A percentile compares a stretch with the other conserved stretches of the same genome.
phyloP scores from a whole-genome alignment of 2,329 filamentous ascomycete species.

The Zasmidium citrigriseum region DNA sequence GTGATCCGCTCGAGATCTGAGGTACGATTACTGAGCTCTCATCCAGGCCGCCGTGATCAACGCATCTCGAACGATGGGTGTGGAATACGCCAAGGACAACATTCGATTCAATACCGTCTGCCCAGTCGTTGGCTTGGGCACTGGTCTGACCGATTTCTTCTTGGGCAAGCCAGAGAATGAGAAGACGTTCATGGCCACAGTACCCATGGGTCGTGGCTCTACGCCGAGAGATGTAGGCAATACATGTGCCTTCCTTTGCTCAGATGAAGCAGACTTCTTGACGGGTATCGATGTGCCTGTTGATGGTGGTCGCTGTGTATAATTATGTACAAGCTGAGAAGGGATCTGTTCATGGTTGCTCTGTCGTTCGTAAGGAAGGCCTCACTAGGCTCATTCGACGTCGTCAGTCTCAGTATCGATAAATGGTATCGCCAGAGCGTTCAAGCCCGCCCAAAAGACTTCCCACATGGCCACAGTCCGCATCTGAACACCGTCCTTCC shows the following conservation, averaged over 20 bases:
- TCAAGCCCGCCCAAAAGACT: conserved; percentile 1
- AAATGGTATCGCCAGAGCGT: neutral
- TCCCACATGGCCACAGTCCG: conserved; percentile 2
- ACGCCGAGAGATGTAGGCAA: conserved; percentile 69
- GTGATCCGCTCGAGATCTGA: neutral
- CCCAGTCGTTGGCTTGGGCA: conserved; percentile 35
- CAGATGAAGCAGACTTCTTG: conserved; percentile 70
- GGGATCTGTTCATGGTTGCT: neutral
- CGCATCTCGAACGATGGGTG: conserved; percentile 67
- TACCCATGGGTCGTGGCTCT: conserved; percentile 58
- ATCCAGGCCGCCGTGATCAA: conserved; percentile 55
- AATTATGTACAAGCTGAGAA: conserved; percentile 21
- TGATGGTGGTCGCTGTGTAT: conserved; percentile 54
- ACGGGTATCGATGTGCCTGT: conserved; percentile 71
- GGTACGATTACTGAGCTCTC: neutral
- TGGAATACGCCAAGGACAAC: conserved; percentile 70
- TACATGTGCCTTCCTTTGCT: conserved; percentile 68
- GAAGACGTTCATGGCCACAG: conserved; percentile 54
- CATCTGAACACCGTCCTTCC: conserved; percentile 1
- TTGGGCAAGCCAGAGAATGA: conserved; percentile 64
- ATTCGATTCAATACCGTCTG: conserved; percentile 74
- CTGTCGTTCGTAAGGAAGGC: too few species aligned
- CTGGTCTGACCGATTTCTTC: conserved; percentile 43
- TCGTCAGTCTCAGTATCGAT: neutral
- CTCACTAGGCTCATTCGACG: neutral